Conservation (phyloP, 495 filamentous ascomycete species). For the Staphylotrichum tortipilum region DNA sequence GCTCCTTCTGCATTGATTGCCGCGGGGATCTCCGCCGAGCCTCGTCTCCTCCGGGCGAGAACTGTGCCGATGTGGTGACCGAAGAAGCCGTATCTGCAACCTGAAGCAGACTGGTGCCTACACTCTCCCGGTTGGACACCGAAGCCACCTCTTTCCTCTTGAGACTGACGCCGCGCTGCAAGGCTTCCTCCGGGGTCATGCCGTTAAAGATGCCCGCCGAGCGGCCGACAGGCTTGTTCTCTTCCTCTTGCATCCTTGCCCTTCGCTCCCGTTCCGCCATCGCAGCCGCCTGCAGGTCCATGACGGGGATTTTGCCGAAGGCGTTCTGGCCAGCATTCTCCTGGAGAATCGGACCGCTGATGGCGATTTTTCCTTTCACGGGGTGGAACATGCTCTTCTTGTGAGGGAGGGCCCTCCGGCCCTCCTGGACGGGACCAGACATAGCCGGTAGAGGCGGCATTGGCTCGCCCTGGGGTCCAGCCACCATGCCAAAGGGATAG, state of each 20-base stretch:
- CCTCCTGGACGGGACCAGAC: conserved; percentile 3
- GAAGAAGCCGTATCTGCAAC: conserved; percentile 7
- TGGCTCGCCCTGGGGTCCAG: conserved; percentile 11
- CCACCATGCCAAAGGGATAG: conserved; percentile 12
- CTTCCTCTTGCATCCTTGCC: conserved; percentile 26
- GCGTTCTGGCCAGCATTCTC: conserved; percentile 29
- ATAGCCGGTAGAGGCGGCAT: conserved; percentile 14
- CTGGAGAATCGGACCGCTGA: conserved; percentile 43
- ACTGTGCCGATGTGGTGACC: conserved; percentile 30
- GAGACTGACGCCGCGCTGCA: conserved; percentile 30
- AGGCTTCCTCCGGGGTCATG: conserved; percentile 17
- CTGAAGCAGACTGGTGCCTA: conserved; percentile 7
- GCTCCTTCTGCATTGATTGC: conserved; percentile 10
- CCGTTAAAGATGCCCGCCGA: conserved; percentile 30
- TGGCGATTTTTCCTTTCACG: conserved; percentile 31
- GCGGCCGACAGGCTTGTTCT: conserved; percentile 26
- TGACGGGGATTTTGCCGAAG: conserved; percentile 37
- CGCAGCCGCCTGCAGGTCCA: conserved; percentile 41
- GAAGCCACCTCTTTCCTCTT: conserved; percentile 38
- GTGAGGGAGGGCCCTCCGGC: conserved; percentile 16
- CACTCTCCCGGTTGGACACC: conserved; percentile 10
- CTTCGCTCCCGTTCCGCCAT: conserved; percentile 40
- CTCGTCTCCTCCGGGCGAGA: conserved; percentile 37
- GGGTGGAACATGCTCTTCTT: conserved; percentile 27
- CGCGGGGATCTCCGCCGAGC: conserved; percentile 36